phyloP scores from a whole-genome alignment of 805 yeast species.

The Ogataea populi-albae region DNA sequence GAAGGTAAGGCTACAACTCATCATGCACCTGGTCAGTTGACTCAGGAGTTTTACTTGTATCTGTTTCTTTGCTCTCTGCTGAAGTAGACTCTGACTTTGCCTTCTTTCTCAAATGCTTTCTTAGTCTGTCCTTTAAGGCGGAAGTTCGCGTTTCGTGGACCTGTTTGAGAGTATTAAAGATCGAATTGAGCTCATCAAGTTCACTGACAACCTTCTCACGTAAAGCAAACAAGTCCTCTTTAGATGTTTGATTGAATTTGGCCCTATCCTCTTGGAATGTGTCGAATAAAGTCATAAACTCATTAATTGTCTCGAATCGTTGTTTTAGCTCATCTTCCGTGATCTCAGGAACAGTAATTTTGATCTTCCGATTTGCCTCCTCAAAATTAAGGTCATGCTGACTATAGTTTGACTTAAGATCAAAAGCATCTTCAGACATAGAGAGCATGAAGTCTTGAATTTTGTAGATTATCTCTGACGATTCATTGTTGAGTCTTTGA shows the following conservation, averaged over 20 bases:
- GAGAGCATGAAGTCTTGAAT: conserved; percentile 44
- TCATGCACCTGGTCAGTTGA: conserved; percentile 17
- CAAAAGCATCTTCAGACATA: conserved; percentile 44
- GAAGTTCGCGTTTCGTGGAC: conserved; percentile 30
- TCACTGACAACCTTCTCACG: conserved; percentile 21
- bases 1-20: conserved; percentile 14
- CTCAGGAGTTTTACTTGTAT: too few relatives aligned
- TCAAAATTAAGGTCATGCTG: conserved; percentile 49
- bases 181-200: conserved; percentile 16
- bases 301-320: conserved; percentile 24
- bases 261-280: conserved; percentile 25
- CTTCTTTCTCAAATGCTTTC: conserved; percentile 17
- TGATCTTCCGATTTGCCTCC: conserved; percentile 46
- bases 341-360: conserved; percentile 27
- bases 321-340: conserved; percentile 29
- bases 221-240: conserved; percentile 24
- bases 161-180: conserved; percentile 16
- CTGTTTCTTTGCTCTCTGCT: too few relatives aligned
- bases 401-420: conserved; percentile 41
- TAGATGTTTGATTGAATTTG: conserved; percentile 14
- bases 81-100: conserved; percentile 13
- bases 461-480: conserved; percentile 38
- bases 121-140: conserved; percentile 23
- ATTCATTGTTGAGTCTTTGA: conserved; percentile 40
- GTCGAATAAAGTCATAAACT: conserved; percentile 30